These are phyloP conservation scores for Didymellaceae sp. DNA, from an alignment of 2,329 filamentous ascomycete genomes.

Conservation along the genomic window DNA sequence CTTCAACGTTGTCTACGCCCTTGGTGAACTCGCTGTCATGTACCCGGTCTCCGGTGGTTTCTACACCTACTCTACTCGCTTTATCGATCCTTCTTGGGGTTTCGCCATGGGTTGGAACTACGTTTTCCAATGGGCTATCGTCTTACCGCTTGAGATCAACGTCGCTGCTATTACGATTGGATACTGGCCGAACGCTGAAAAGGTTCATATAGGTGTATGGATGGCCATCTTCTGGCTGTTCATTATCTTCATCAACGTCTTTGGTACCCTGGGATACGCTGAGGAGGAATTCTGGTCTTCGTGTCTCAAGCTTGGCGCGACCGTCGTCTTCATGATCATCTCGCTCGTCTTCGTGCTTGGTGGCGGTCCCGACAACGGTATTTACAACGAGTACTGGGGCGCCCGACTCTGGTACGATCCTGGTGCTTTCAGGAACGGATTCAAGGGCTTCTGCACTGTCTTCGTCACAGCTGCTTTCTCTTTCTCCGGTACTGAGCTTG, in stretches of 20 bases:
- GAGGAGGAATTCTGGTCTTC: slow-evolving; percentile 51
- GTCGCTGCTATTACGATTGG: slow-evolving; percentile 48
- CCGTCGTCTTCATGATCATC: slow-evolving; percentile 53
- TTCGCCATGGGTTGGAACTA: slow-evolving; percentile 49
- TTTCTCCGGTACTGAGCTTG: slow-evolving; percentile 68
- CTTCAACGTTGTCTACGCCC: slow-evolving; percentile 57
- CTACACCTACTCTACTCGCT: slow-evolving; percentile 59
- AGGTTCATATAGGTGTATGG: slow-evolving; percentile 41
- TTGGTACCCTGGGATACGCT: slow-evolving; percentile 50
- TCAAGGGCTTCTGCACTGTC: slow-evolving; percentile 68
- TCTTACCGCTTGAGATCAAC: slow-evolving; percentile 49
- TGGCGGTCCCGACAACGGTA: slow-evolving; percentile 59
- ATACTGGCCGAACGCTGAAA: slow-evolving; percentile 40
- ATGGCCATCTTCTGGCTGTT: slow-evolving; percentile 49
- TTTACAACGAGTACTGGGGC: slow-evolving; percentile 62
- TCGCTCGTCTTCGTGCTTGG: slow-evolving; percentile 63
- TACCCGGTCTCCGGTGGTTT: slow-evolving; percentile 62
- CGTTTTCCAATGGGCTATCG: slow-evolving; percentile 47
- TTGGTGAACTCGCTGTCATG: slow-evolving; percentile 63
- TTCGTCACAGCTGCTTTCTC: slow-evolving; percentile 70
- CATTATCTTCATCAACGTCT: slow-evolving; percentile 48
- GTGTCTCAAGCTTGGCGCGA: slow-evolving; percentile 44
- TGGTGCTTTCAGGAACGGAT: slow-evolving; percentile 62
- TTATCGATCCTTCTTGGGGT: slow-evolving; percentile 56
- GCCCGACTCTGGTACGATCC: slow-evolving; percentile 66